Evolutionary conservation across 2,329 filamentous ascomycete species (phyloP), one percentile per base, ranked within the genome.

Genomic region (Alternaria sp.): DNA sequence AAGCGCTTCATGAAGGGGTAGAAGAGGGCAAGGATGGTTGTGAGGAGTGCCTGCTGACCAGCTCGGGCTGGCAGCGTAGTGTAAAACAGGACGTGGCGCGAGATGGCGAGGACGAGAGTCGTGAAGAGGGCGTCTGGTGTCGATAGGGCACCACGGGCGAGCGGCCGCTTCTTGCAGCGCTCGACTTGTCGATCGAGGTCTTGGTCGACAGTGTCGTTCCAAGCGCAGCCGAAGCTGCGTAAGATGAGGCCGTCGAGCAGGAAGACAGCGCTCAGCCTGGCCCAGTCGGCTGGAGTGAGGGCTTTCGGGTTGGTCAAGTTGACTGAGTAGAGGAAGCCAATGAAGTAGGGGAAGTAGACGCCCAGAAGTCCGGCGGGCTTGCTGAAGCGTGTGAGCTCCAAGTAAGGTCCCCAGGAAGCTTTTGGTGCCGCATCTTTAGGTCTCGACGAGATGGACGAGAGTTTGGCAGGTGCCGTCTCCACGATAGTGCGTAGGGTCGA

Each of bases 121-220:
- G 48, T 52, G 22, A 38, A 30, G 28, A 57, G 46, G 9, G 55
- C 48, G 20, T 57, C 55, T 27, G 76, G 74, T 81, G 45, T 84
- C 72, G 59, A 80, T 81, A 86, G 76, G 28, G 84, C 85, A n/a
- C 82, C 80, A 55, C 85, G 75, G 12, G 84, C 83, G 64, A 70
- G 49, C 20, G 61, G 63, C 20, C 55, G 50, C 36, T 49, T 54
- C 22, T 55, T 54, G 55, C 57, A 62, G 32, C 65, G 65, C 18
- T 48, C 57, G 20, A 71, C 84, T 61, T 82, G 77, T 4, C 83
- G 82, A 66, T 88, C 86, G 53, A 86, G 76, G 45, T 85, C 83
- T 49, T 82, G 80, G 65, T 88, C 86, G 73, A 84, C 81, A 34
- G 82, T 80, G 66, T 87, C 85, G 68, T 88, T 87, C 76, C 86